Base-by-base conservation (phyloP, 768 basidiomycete species). In the Tulasnella sp. region DNA sequence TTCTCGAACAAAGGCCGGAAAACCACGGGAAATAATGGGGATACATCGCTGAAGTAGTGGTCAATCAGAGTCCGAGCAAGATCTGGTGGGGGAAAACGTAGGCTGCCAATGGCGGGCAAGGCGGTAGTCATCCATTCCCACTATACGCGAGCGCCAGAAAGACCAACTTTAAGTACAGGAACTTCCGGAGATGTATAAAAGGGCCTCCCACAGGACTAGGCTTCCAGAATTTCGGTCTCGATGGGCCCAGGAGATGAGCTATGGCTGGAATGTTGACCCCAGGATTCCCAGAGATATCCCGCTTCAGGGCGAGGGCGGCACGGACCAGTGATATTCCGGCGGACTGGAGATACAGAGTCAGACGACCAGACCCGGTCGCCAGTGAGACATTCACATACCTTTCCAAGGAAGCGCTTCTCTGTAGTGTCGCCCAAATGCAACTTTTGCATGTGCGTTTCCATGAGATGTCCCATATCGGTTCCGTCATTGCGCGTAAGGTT, bases 21-120 rank as follows among this genome's bases (percentile, higher is more conserved):
- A 8, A 59, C 10, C n/a, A 57, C 22, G 12, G 55, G 49, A 59
- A 19, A 60, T 8, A 25, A 11, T 12, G 38, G 25, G 9, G n/a
- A 9, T 11, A 25, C 59, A n/a, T 60, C 24, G n/a, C 11, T 19
- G 30, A 60, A 60, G 27, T 12, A 60, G 17, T 21, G n/a, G n/a
- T 60, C 55, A 27, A 59, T 60, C 11, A 60, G 55, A 5, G 8
- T 1, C 11, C 19, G 5, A n/a, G 59, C 57, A 11, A 60, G 56
- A 24, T 60, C 59, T 25, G 15, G 17, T 21, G 55, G 21, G 4
- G 59, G 59, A 49, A 60, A 60, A 7, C 27, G 4, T 8, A 48
- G n/a, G 45, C 10, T 48, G n/a, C 19, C 45, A 19, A 48, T 19
- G 5, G 45, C 10, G 25, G 45, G 45, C n/a, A 52, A 52, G 30